These are phyloP conservation scores for Rosa persica DNA, from an alignment of 306 rosid genomes.

Conservation along the genomic window DNA sequence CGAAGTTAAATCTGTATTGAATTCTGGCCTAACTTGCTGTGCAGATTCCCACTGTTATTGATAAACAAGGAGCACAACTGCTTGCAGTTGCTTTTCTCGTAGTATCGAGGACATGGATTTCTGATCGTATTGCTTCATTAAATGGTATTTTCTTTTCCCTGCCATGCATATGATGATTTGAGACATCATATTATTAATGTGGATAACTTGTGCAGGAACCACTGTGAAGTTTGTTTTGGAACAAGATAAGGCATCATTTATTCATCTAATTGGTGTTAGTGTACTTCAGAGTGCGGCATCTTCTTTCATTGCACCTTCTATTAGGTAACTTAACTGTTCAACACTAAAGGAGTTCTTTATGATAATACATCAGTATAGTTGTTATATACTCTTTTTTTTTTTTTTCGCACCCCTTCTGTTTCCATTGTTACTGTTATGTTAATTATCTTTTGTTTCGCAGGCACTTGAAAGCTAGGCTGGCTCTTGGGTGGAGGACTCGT, in stretches of 20 bases:
- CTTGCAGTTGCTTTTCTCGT: constrained; percentile 93
- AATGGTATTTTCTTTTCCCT: constrained; percentile 53
- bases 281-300: constrained; percentile 84
- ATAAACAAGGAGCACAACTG: constrained; percentile 94
- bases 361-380: background rate
- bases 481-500: constrained; percentile 97
- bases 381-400: background rate
- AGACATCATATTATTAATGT: constrained; percentile 26
- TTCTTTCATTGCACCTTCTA: constrained; percentile 83
- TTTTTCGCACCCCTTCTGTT: background rate
- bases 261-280: constrained; percentile 66
- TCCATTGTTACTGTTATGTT: background rate
- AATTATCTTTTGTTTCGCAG: constrained; percentile 42
- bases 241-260: constrained; percentile 79
- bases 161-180: constrained; percentile 8
- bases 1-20: constrained; percentile 1
- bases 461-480: constrained; percentile 84
- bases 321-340: constrained; percentile 51
- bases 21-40: constrained; percentile 20
- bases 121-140: constrained; percentile 88
- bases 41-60: constrained; percentile 85
- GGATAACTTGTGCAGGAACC: constrained; percentile 62
- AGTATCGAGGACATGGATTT: constrained; percentile 92
- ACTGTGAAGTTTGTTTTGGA: constrained; percentile 82
- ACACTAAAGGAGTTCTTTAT: background rate